Conservation (phyloP, 169 alveolate species). For the Eimeria tenella region DNA sequence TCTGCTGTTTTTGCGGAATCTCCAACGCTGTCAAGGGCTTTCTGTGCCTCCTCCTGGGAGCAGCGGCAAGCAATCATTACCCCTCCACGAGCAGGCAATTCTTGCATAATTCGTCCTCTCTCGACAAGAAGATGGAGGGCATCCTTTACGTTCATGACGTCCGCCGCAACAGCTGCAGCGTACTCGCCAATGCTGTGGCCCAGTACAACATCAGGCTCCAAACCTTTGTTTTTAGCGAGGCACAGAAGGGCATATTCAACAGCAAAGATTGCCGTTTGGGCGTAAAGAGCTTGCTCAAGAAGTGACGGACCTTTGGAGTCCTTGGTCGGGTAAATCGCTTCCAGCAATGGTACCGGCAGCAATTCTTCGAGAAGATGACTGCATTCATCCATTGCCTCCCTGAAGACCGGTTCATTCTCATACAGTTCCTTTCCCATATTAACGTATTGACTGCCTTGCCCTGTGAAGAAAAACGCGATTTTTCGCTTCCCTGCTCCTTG, state of each 20-base stretch:
- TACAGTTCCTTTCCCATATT: constrained; percentile 83
- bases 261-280: constrained; percentile 82
- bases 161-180: constrained; percentile 81
- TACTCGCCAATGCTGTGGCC: constrained; percentile 85
- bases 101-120: constrained; percentile 78
- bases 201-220: constrained; percentile 81
- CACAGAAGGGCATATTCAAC: constrained; percentile 82
- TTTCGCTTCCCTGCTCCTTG: constrained; percentile 32
- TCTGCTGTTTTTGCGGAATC: constrained; percentile 20
- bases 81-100: constrained; percentile 50
- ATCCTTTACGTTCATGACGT: constrained; percentile 78
- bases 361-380: constrained; percentile 56
- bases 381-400: constrained; percentile 78
- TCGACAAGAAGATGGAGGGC: constrained; percentile 76
- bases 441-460: constrained; percentile 81
- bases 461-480: constrained; percentile 81
- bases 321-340: constrained; percentile 53
- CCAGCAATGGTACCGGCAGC: constrained; percentile 16
- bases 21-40: constrained; percentile 52
- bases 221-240: constrained; percentile 77
- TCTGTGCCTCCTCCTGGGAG: constrained; percentile 74
- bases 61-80: constrained; percentile 82
- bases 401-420: constrained; percentile 77
- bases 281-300: constrained; percentile 56
- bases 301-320: background rate